Percentiles rank a stretch among this genome's conserved stretches.
Conservation (phyloP, 768 basidiomycete genomes). For the Trametes cubensis region DNA sequence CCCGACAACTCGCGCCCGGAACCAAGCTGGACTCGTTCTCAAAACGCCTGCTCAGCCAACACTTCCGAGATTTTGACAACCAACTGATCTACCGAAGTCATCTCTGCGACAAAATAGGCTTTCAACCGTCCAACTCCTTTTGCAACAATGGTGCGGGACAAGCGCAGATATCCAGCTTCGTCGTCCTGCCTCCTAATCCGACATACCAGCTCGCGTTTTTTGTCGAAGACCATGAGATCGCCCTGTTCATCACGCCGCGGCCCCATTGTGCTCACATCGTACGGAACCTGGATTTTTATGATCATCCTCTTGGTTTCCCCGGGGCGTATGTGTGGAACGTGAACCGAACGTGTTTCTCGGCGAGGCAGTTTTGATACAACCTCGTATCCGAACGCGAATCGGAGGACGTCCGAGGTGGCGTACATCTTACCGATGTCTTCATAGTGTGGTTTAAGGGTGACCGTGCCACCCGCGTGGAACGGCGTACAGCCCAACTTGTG, state of each 20-base stretch:
- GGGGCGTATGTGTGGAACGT: constrained; percentile 28
- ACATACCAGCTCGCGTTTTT: constrained; percentile 57
- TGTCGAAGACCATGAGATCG: constrained; percentile 50
- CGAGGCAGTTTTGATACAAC: constrained; percentile 24
- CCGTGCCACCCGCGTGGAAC: constrained; percentile 46
- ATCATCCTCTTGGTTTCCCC: constrained; percentile 43
- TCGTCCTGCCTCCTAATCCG: constrained; percentile 38
- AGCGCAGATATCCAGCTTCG: constrained; percentile 42
- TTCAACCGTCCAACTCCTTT: constrained; percentile 48
- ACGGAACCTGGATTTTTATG: constrained; percentile 58
- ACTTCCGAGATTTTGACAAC: constrained; percentile 54
- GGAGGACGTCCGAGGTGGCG: constrained; percentile 37
- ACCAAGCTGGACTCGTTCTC: neutral
- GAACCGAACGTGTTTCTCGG: constrained; percentile 25
- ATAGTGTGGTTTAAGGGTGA: constrained; percentile 52
- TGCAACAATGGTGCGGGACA: constrained; percentile 43
- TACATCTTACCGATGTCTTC: constrained; percentile 19
- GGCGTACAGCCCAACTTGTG: constrained; percentile 53
- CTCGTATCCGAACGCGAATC: constrained; percentile 35
- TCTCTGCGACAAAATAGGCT: constrained; percentile 58
- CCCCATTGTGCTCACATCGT: constrained; percentile 10
- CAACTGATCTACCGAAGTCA: constrained; percentile 49
- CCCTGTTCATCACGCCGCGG: constrained; percentile 20
- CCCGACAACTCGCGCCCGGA: no score
- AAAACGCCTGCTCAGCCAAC: constrained; percentile 61